Conservation (phyloP, 345 rosid genomes). For the Eucalyptus cloeziana region DNA sequence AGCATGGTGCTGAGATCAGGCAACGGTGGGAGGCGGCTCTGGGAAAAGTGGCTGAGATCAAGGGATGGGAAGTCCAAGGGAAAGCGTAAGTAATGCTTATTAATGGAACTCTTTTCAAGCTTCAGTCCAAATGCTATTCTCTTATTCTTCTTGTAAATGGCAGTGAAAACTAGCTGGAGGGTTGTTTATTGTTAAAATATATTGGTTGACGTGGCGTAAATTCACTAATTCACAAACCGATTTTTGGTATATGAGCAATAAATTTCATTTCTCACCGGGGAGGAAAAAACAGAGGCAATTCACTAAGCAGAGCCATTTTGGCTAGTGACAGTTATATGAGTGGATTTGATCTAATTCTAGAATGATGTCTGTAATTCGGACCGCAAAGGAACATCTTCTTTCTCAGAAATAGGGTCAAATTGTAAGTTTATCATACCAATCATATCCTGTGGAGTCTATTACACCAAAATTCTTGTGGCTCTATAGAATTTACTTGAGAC, state of each 20-base stretch:
- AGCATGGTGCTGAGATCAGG: accelerated
- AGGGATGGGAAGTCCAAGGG: no score
- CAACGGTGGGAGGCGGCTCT: no score
- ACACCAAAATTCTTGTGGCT: no score
- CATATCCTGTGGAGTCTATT: no score
- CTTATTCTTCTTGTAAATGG: no score
- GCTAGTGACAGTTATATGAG: neutral
- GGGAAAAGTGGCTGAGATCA: no score
- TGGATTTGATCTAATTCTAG: neutral
- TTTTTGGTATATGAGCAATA: neutral
- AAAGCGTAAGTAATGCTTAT: no score
- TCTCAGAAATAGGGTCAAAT: neutral
- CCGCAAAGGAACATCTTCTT: neutral
- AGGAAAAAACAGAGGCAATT: neutral
- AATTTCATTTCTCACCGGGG: neutral
- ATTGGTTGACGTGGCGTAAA: neutral
- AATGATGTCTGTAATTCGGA: neutral
- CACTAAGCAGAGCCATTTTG: neutral
- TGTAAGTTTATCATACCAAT: no score
- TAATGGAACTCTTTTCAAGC: no score
- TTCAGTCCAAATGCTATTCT: no score
- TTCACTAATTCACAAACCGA: neutral
- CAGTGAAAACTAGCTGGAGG: neutral
- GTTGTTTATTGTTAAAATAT: accelerated
- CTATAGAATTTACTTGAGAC: no score